These are phyloP conservation scores for Annulohypoxylon truncatum DNA, from an alignment of 2,329 filamentous ascomycete genomes.

Conservation along the genomic window DNA sequence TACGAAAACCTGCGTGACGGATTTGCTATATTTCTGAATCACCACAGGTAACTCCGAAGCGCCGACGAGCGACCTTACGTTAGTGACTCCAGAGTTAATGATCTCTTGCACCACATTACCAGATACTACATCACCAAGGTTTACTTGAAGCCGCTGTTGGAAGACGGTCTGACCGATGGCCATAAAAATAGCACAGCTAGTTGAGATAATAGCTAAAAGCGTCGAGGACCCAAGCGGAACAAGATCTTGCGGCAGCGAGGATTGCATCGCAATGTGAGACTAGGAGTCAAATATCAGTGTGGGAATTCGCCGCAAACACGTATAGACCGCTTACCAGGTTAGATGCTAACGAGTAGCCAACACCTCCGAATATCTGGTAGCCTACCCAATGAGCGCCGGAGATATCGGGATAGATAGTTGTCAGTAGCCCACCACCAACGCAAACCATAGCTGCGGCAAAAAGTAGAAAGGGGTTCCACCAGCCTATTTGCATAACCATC, in stretches of 20 bases:
- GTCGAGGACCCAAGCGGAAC: conserved; percentile 36
- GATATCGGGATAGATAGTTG: conserved; percentile 33
- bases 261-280: conserved; percentile 38
- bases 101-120: conserved; percentile 19
- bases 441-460: conserved; percentile 24
- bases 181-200: conserved; percentile 38
- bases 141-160: conserved; percentile 23
- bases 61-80: conserved; percentile 22
- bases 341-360: conserved; percentile 33
- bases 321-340: conserved; percentile 25
- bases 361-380: conserved; percentile 40
- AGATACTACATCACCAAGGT: conserved; percentile 25
- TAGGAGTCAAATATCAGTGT: neutral
- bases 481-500: conserved; percentile 25
- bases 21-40: conserved; percentile 28
- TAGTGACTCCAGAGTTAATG: conserved; percentile 29
- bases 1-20: conserved; percentile 40
- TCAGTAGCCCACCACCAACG: conserved; percentile 33
- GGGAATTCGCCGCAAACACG: neutral
- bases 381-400: conserved; percentile 30
- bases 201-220: conserved; percentile 32
- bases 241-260: conserved; percentile 38
- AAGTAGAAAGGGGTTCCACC: conserved; percentile 37
- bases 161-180: conserved; percentile 37
- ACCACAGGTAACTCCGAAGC: conserved; percentile 2